Conservation (phyloP, 2,329 filamentous ascomycete species). For the Colletotrichum lindemuthianum region DNA sequence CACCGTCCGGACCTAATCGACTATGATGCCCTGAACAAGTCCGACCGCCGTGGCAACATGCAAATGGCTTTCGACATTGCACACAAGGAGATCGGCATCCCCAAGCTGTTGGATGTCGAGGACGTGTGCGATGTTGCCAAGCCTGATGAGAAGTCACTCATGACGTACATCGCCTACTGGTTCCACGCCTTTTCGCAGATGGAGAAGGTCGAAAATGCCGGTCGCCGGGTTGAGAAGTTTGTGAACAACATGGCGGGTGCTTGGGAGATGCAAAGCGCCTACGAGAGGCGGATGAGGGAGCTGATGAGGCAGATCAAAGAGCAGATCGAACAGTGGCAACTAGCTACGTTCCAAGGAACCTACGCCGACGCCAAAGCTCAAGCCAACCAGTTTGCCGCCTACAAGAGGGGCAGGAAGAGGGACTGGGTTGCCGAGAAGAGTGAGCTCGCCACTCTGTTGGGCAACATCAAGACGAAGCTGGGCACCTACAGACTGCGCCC, state of each 20-base stretch:
- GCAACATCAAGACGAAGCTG: conserved; percentile 99
- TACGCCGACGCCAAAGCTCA: conserved; percentile 94
- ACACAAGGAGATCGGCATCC: conserved; percentile 95
- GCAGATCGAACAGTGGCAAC: conserved; percentile 81
- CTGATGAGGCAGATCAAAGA: conserved; percentile 78
- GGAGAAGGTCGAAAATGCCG: conserved; percentile 98
- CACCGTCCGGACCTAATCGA: conserved; percentile 97
- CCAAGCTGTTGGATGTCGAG: conserved; percentile 93
- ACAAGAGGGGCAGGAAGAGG: conserved; percentile 91
- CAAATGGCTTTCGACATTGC: conserved; percentile 97
- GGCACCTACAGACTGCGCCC: conserved; percentile 92
- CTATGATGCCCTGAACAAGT: conserved; percentile 93
- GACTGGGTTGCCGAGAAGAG: conserved; percentile 98
- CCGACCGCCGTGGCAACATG: conserved; percentile 96
- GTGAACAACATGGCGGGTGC: conserved; percentile 98
- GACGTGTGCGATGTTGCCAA: conserved; percentile 97
- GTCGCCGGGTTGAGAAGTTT: conserved; percentile 96
- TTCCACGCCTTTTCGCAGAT: conserved; percentile 99
- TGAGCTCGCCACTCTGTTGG: conserved; percentile 89
- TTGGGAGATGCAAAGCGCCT: conserved; percentile 99
- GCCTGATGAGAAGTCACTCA: conserved; percentile 94
- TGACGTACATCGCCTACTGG: conserved; percentile 99
- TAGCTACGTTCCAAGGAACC: conserved; percentile 86
- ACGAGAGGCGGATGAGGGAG: conserved; percentile 88
- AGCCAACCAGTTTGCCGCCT: conserved; percentile 81